Conservation (phyloP, 352 stramenopile species). For the Thalassiosira livingstoniorum region DNA sequence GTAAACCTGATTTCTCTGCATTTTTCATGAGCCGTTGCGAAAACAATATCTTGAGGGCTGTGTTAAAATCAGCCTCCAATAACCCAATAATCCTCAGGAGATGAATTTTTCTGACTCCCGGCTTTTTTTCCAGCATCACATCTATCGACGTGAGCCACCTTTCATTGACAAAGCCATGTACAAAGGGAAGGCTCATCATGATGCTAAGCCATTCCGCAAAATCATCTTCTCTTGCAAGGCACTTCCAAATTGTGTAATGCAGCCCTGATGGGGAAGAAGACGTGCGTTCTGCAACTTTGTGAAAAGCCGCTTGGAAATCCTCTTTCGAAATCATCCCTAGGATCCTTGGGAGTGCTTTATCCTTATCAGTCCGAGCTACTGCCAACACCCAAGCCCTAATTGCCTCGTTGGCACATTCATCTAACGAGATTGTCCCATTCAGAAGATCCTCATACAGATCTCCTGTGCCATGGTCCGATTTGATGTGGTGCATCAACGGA, state of each 20-base stretch:
- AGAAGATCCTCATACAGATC: constrained; percentile 5
- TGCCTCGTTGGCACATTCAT: constrained; percentile 4
- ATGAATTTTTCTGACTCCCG: background rate
- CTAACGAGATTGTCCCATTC: background rate
- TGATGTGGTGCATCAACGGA: constrained; percentile 21
- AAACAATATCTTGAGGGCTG: too few relatives aligned
- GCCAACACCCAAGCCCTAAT: constrained; percentile 18
- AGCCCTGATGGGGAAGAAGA: background rate
- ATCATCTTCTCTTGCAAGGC: background rate
- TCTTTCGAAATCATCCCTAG: background rate
- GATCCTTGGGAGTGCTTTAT: background rate
- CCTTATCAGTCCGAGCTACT: constrained; percentile 3
- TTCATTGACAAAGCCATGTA: constrained; percentile 8
- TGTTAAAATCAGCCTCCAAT: background rate
- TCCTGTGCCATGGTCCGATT: background rate
- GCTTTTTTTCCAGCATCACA: constrained; percentile 1
- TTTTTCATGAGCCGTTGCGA: too few relatives aligned
- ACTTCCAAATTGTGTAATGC: background rate
- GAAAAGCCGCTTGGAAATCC: background rate
- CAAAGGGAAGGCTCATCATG: background rate
- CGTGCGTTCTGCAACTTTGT: background rate
- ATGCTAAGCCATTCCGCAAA: background rate
- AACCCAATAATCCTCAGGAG: background rate
- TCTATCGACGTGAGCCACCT: background rate
- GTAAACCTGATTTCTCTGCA: background rate